Evolutionary conservation across 805 yeast genomes (phyloP).

Genomic region (Kodamaea kaohsiungensis): DNA sequence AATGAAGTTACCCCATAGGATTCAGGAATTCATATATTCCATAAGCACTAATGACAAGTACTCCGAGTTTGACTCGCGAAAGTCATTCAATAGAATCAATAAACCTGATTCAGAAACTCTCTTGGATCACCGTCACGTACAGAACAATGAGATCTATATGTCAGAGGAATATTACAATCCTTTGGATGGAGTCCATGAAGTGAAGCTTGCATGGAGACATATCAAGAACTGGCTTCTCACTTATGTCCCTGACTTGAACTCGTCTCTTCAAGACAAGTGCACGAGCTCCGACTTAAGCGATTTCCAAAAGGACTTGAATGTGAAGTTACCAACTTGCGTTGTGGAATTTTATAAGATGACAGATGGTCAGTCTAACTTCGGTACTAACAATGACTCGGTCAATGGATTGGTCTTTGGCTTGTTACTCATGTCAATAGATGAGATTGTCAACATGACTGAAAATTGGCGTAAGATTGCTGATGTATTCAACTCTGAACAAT

Average conservation of each 20-base stretch:
- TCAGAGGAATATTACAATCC: slow-evolving; percentile 34
- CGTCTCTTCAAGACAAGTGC: slow-evolving; percentile 75
- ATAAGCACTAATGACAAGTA: slow-evolving; percentile 68
- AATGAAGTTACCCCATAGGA: slow-evolving; percentile 36
- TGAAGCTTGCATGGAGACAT: slow-evolving; percentile 82
- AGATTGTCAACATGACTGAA: slow-evolving; percentile 74
- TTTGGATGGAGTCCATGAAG: slow-evolving; percentile 72
- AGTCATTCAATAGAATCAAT: slow-evolving; percentile 43
- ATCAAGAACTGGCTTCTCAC: slow-evolving; percentile 80
- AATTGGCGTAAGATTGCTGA: slow-evolving; percentile 80
- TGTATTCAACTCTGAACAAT: slow-evolving; percentile 28
- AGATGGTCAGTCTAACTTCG: slow-evolving; percentile 80
- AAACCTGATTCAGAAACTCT: slow-evolving; percentile 41
- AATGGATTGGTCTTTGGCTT: slow-evolving; percentile 80
- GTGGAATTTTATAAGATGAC: slow-evolving; percentile 77
- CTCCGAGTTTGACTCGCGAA: slow-evolving; percentile 60
- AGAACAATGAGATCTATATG: slow-evolving; percentile 21
- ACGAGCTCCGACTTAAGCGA: slow-evolving; percentile 78
- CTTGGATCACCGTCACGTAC: slow-evolving; percentile 28
- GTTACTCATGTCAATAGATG: slow-evolving; percentile 77
- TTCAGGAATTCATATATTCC: slow-evolving; percentile 63
- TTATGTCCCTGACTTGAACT: slow-evolving; percentile 78
- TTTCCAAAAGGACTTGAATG: slow-evolving; percentile 78
- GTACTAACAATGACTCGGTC: slow-evolving; percentile 61
- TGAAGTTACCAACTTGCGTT: slow-evolving; percentile 77